Percentiles rank a stretch among this genome's conserved stretches.
phyloP scores from a whole-genome alignment of 345 rosid species.

The Syzygium grande region DNA sequence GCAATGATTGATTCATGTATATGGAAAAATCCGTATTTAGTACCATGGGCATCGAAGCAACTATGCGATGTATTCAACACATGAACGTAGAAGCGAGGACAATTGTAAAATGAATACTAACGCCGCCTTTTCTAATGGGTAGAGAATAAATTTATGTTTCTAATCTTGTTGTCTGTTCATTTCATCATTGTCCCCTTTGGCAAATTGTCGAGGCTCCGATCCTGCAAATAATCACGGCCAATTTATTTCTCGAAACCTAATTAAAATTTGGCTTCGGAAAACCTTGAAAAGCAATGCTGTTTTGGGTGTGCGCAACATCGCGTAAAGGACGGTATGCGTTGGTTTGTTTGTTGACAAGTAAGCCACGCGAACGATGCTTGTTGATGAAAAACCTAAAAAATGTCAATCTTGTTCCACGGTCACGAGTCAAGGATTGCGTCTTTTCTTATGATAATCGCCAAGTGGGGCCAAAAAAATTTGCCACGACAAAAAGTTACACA shows the following conservation, averaged over 20 bases:
- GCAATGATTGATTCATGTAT: no score
- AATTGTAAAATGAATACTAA: neutral
- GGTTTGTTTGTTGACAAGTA: neutral
- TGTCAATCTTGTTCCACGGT: neutral
- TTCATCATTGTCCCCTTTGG: neutral
- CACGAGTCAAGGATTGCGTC: neutral
- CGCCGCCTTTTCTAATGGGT: neutral
- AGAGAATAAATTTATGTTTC: neutral
- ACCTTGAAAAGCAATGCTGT: neutral
- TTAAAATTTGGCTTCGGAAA: neutral
- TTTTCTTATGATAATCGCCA: neutral
- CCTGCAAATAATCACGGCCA: neutral
- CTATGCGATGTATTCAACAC: neutral
- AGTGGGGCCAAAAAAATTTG: neutral
- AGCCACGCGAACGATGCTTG: rapidly evolving
- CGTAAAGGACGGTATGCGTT: neutral
- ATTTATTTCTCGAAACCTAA: neutral
- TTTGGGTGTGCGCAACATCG: neutral
- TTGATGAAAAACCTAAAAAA: neutral
- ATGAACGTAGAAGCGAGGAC: neutral
- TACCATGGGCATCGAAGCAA: no score
- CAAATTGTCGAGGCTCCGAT: neutral
- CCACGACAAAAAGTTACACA: neutral
- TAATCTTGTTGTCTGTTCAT: neutral
- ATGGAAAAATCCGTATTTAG: no score